Conservation (phyloP, 2,329 filamentous ascomycete species). For the Stenocarpella maydis region DNA sequence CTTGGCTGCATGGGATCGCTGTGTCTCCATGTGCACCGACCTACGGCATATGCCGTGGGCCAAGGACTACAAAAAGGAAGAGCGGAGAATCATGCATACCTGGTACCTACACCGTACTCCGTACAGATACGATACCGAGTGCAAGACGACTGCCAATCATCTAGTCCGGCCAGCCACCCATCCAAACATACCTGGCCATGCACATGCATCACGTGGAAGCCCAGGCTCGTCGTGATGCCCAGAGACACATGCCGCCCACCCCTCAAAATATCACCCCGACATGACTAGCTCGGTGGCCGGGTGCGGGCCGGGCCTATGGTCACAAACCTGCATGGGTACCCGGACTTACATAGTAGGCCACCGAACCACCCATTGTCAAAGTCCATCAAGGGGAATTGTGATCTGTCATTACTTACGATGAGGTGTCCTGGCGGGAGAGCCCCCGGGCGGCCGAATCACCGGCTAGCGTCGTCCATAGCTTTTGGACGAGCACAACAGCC, state of each 20-base stretch:
- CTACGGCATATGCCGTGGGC: too few relatives aligned
- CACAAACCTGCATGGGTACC: not conserved
- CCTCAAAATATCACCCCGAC: not conserved
- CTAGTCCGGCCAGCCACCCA: not conserved
- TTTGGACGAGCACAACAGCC: not conserved
- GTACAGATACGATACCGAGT: too few relatives aligned
- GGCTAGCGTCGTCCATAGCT: not conserved
- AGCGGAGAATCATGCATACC: not conserved
- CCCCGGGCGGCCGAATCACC: not conserved
- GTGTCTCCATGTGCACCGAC: not conserved
- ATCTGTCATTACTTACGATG: not conserved
- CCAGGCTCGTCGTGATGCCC: not conserved
- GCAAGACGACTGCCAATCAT: too few relatives aligned
- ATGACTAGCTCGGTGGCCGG: not conserved
- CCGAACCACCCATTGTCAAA: too few relatives aligned
- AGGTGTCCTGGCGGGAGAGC: not conserved
- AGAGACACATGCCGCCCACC: not conserved
- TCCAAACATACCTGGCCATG: not conserved
- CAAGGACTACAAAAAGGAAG: not conserved
- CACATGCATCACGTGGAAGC: not conserved
- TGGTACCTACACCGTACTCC: too few relatives aligned
- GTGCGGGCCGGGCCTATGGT: not conserved
- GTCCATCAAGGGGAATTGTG: too few relatives aligned
- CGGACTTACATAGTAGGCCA: not conserved
- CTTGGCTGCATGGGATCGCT: slow-evolving; percentile 7